Percentiles rank a stretch among this genome's conserved stretches.
Evolutionary conservation across 208 protist species (phyloP).

Genomic region (Acanthamoeba healyi): DNA sequence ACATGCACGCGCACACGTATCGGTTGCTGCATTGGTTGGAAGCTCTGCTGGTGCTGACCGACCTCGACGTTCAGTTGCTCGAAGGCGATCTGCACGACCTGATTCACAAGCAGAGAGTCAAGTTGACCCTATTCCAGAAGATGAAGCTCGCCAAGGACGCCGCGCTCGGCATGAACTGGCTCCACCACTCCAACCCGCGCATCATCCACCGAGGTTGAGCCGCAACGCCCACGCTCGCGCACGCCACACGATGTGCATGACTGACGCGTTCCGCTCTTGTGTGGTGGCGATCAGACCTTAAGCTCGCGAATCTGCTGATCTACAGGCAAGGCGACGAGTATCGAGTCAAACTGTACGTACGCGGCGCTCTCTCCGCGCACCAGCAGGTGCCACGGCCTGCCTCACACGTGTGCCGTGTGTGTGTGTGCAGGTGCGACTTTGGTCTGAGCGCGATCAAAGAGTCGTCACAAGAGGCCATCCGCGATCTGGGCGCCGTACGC

Average conservation of each 20-base stretch:
- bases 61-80: slow-evolving; percentile 56
- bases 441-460: slow-evolving; percentile 70
- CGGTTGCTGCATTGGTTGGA: too few relatives aligned
- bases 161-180: slow-evolving; percentile 85
- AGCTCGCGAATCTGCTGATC: slow-evolving; percentile 53
- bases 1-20: too few relatives aligned
- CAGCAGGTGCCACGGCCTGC: too few relatives aligned
- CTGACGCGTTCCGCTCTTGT: not conserved
- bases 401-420: too few relatives aligned
- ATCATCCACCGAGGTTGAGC: slow-evolving; percentile 80
- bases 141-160: slow-evolving; percentile 86
- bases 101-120: slow-evolving; percentile 59
- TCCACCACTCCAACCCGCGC: slow-evolving; percentile 80
- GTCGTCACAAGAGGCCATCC: slow-evolving; percentile 1
- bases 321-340: slow-evolving; percentile 41
- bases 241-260: too few relatives aligned
- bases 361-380: not conserved
- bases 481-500: slow-evolving; percentile 20
- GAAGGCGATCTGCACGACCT: slow-evolving; percentile 62
- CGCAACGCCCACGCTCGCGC: not conserved
- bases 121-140: slow-evolving; percentile 78
- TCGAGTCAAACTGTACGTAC: not conserved
- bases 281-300: not conserved
- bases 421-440: slow-evolving; percentile 40
- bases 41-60: not conserved